Conservation (phyloP, 257 asterid genomes). For the Solanum virginianum region DNA sequence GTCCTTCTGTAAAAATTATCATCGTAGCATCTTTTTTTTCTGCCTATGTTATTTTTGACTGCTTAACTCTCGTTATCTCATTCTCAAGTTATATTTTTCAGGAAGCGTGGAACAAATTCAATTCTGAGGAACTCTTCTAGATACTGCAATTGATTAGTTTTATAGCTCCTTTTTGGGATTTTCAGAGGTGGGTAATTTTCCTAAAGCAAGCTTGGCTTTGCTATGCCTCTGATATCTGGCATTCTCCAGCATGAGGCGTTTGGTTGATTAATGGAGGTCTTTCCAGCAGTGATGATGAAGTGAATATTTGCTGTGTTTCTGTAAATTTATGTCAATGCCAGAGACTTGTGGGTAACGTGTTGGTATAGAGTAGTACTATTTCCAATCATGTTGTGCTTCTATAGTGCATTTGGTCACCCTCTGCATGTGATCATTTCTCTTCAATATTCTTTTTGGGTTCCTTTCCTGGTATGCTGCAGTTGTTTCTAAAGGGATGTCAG, state of each 20-base stretch:
- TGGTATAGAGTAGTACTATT: conserved; percentile 35
- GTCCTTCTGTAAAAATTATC: not conserved
- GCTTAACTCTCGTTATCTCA: not conserved
- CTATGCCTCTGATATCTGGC: conserved; percentile 5
- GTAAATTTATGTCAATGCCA: conserved; percentile 39
- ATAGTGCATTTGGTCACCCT: conserved; percentile 15
- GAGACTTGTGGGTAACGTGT: conserved; percentile 19
- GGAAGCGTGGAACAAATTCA: conserved; percentile 99
- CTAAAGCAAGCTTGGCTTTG: not conserved
- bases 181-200: conserved; percentile 2
- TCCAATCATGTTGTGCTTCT: conserved; percentile 23
- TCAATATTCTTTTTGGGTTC: not conserved
- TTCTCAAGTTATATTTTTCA: conserved; percentile 12
- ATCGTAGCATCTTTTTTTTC: not conserved
- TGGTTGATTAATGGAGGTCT: not conserved
- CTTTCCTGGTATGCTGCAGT: not conserved
- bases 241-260: conserved; percentile 9
- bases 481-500: not conserved
- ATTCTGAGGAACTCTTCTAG: conserved; percentile 99
- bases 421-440: conserved; percentile 20
- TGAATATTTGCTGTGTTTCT: conserved; percentile 11
- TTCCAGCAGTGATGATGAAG: conserved; percentile 18
- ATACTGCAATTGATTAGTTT: not conserved
- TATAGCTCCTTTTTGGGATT: conserved; percentile 7
- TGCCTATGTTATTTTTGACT: not conserved